These are phyloP conservation scores for Bonia amplexicaulis DNA, from an alignment of 176 grass and related monocot genomes.

Conservation along the genomic window DNA sequence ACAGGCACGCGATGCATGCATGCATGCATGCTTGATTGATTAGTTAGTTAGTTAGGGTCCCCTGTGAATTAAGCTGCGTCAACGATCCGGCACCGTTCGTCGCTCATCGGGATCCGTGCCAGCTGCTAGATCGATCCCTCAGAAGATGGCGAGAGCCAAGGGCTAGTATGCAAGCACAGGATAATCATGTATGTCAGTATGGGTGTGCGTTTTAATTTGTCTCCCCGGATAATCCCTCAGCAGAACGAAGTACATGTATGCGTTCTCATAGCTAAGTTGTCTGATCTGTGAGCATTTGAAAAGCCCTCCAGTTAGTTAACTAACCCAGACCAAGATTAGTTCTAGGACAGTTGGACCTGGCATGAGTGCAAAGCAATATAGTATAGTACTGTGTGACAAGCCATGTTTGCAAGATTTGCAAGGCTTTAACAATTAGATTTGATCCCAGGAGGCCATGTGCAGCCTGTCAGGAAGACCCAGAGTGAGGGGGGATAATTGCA, in stretches of 20 bases:
- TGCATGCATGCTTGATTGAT: not conserved
- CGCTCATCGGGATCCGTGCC: not conserved
- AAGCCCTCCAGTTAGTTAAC: not conserved
- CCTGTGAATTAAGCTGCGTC: not conserved
- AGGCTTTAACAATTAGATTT: constrained; percentile 42
- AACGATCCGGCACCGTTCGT: not conserved
- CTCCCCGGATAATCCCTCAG: too few relatives aligned
- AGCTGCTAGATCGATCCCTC: not conserved
- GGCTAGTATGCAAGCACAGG: not conserved
- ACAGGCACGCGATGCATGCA: not conserved
- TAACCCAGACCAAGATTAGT: constrained; percentile 19
- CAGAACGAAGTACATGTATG: not conserved
- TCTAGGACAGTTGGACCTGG: constrained; percentile 13
- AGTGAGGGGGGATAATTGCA: constrained; percentile 18
- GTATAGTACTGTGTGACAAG: constrained; percentile 17
- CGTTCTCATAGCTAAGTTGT: not conserved
- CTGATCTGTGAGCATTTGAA: constrained; percentile 30
- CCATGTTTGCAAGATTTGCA: constrained; percentile 46
- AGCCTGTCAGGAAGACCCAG: constrained; percentile 8
- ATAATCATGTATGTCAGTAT: constrained; percentile 3
- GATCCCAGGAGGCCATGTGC: constrained; percentile 33
- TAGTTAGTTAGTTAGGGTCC: not conserved
- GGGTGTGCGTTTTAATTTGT: not conserved
- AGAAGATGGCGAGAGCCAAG: not conserved
- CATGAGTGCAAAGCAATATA: constrained; percentile 7